Evolutionary conservation across 805 yeast genomes (phyloP).

Genomic region (Kuraishia capsulata): DNA sequence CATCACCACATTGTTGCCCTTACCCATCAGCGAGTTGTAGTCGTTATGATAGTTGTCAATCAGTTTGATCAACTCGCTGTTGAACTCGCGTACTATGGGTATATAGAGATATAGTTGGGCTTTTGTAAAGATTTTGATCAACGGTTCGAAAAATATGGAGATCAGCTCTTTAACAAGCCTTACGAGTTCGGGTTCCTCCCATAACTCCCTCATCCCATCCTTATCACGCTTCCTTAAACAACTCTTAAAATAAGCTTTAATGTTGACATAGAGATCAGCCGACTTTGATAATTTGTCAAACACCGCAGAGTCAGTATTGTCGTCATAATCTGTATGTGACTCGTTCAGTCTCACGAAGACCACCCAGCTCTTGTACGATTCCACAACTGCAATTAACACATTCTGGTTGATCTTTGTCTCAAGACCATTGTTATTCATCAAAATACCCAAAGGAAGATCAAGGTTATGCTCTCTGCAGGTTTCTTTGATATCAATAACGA

Average conservation of each 20-base stretch:
- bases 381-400: conserved; percentile 9
- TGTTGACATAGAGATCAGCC: conserved; percentile 38
- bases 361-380: conserved; percentile 10
- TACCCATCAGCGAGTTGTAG: conserved; percentile 23
- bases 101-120: conserved; percentile 61
- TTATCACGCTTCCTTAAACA: conserved; percentile 69
- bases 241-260: conserved; percentile 55
- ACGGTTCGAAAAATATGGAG: conserved; percentile 64
- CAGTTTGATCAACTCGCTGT: conserved; percentile 53
- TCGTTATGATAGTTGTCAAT: conserved; percentile 41
- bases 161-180: conserved; percentile 64
- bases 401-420: conserved; percentile 5
- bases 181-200: conserved; percentile 84
- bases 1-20: conserved; percentile 54
- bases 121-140: conserved; percentile 56
- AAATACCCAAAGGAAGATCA: conserved; percentile 14
- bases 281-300: conserved; percentile 14
- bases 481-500: conserved; percentile 20
- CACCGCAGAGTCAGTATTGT: neutral
- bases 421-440: conserved; percentile 15
- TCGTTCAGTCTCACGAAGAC: neutral
- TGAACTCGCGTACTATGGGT: conserved; percentile 53
- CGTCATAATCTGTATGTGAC: neutral
- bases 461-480: conserved; percentile 16
- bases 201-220: conserved; percentile 59